Evolutionary conservation across 192 early-diverging fungal genomes (phyloP), one percentile per base, ranked within the genome.

Genomic region (Lobulomyces angularis): DNA sequence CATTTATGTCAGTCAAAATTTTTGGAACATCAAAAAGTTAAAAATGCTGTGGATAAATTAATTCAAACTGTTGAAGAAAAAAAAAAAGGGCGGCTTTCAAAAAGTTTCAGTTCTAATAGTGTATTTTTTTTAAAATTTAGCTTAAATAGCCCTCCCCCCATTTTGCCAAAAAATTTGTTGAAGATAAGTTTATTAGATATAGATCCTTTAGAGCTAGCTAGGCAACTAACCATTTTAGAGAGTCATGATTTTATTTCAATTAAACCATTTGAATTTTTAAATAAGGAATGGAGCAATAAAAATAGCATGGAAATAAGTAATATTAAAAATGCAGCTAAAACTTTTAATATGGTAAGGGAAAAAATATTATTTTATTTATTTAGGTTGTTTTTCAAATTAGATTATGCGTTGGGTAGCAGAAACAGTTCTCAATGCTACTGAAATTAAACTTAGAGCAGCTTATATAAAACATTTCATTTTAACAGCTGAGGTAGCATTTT

Each of bases 211-310:
- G 91, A 96, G 59, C 54, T 96, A 30, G 88, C 87, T 1, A 76
- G 91, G 14, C 91, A 96, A 59, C 62, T 96, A 44, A 96, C 91
- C 1, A 62, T 96, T 45, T 79, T 89, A 53, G 90, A 91, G 46
- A 79, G 71, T 9, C 77, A 74, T 22, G 55, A 84, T n/a, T 94
- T 84, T 51, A 74, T 65, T 56, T 64, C 69, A 37, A 89, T 96
- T 43, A 67, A 76, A 30, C 83, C 87, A 3, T 65, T 82, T 9
- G 91, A 96, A 60, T 81, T 85, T 45, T 51, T 96, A 28, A 77
- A 84, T 41, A 83, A 91, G 46, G 84, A 81, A 19, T 96, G 91
- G 91, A 65, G 67, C 1, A 80, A 68, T 46, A 73, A 71, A 16
- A n/a, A n/a, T n/a, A 59, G 71, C 17, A 70, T 67, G 29, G 70